Base-by-base conservation (phyloP, 306 rosid genomes). In the Quercus gilva region DNA sequence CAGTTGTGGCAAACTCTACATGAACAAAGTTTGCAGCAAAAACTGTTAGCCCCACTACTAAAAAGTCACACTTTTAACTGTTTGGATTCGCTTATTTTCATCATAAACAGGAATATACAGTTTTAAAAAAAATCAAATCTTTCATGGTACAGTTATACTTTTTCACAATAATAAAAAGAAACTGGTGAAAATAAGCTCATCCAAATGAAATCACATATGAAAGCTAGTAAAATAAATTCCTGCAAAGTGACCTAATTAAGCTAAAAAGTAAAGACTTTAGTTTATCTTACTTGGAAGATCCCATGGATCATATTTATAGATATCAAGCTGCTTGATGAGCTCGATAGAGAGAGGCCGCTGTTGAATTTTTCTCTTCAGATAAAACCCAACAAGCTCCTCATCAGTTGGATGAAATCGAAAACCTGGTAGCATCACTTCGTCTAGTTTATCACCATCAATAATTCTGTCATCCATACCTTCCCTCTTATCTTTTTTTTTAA, bases 391-490 rank as follows among this genome's bases (percentile, higher is more conserved):
- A 76, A 95, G 94, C 86, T 95, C 99, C 81, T 95, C 99, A 72
- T 95, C 99, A 3, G 99, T 95, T 51, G 99, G 99, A 74, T 95
- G 99, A 85, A 95, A 95, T 49, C 99, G 86, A 82, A 95, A 95
- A 78, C 99, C 99, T 3, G 99, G 99, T 11, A 95, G 89, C 75
- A 94, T 83, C 13, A 95, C 85, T 64, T 95, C 98, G 55, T 91
- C 99, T 59, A 84, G 60, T 77, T 91, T 91, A 55, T 92, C 94
- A 55, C 6, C 75, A 13, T 85, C 90, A 72, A 64, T 49, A 49
- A 49, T 82, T 18, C 85, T 79, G 63, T 82, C 84, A 52, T 84
- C 79, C 88, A 81, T 64, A 26, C 57, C 51, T 33, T 55, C 19
- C 71, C 76, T 64, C 73, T 70, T 82, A 86, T 65, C 84, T 88